Base-by-base conservation (phyloP, 192 early-diverging fungal species). In the Diversispora eburnea region DNA sequence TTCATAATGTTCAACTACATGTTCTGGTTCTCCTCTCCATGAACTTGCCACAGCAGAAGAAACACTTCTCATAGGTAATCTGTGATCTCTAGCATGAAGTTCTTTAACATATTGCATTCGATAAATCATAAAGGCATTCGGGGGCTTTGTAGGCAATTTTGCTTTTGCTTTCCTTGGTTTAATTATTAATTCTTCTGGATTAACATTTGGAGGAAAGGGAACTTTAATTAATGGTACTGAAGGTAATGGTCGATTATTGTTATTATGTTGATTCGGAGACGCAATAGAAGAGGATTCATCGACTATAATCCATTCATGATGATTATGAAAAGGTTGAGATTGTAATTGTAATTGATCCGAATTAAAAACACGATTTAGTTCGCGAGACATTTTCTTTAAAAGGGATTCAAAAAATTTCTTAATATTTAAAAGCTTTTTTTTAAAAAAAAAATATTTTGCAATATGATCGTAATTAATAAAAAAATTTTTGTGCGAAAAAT, bases 101-200 rank as follows among this genome's bases (percentile, higher is more conserved):
- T 68, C 48, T 68, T 68, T 49, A 1, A 68, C 67, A n/a, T 68
- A 68, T 54, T 54, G 47, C 67, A 68, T 68, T 42, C 67, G 13
- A 17, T 68, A 68, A 42, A 68, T 68, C 67, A 68, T 68, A 8
- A 68, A 68, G 0, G 67, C 67, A 54, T 68, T 68, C 2, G 67
- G 67, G 1, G 67, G 67, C 25, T 68, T 68, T 15, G 67, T 68
- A 9, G 67, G 48, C 10, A 54, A 17, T 22, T 68, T 68, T 19
- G 48, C 13, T 2, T 68, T 68, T 63, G 39, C 61, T 39, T 68
- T 68, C 15, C 51, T 68, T 49, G 47, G 67, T 52, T 51, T 68
- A 5, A 20, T 20, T 39, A 68, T 68, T 17, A 68, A 54, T 54
- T 68, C 67, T 68, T 68, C 51, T 3, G 67, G 46, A 52, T 68